phyloP scores from a whole-genome alignment of 78 protist species.

The Creolimax fragrantissima region DNA sequence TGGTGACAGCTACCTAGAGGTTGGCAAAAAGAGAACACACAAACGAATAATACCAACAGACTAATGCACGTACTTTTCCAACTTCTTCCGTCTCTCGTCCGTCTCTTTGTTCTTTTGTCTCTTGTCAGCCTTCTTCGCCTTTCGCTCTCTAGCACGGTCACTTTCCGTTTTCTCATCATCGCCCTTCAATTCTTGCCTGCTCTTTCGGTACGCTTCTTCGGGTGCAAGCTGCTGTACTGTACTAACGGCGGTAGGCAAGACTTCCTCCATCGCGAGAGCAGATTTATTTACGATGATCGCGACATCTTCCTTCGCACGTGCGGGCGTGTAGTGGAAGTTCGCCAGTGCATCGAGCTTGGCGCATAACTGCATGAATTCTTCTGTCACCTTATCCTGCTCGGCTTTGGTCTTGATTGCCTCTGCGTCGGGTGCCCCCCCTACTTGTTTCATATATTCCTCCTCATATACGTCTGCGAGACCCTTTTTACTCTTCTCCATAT shows the following conservation, averaged over 20 bases:
- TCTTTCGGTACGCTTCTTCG: conserved; percentile 1
- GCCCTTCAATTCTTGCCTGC: not conserved
- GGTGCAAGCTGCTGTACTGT: not conserved
- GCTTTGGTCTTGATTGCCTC: not conserved
- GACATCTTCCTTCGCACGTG: conserved; percentile 6
- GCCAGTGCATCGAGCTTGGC: conserved; percentile 1
- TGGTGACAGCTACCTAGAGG: no score
- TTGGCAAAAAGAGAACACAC: no score
- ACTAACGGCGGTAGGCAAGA: not conserved
- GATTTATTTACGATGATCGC: not conserved
- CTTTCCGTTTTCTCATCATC: conserved; percentile 2
- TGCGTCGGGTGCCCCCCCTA: not conserved
- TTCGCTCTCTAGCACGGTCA: not conserved
- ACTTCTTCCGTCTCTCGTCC: not conserved
- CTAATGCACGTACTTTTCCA: not conserved
- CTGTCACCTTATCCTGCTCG: not conserved
- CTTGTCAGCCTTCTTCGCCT: not conserved
- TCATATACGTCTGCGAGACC: conserved; percentile 15
- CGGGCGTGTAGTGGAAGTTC: conserved; percentile 16
- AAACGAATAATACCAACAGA: no score
- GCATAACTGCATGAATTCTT: not conserved
- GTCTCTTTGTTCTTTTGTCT: not conserved
- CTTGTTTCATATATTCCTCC: not conserved
- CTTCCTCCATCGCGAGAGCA: not conserved
- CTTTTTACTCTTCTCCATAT: not conserved